Percentiles rank a stretch among this genome's conserved stretches.
Conservation (phyloP, 768 basidiomycete species). For the Xerocomellus intermedius region DNA sequence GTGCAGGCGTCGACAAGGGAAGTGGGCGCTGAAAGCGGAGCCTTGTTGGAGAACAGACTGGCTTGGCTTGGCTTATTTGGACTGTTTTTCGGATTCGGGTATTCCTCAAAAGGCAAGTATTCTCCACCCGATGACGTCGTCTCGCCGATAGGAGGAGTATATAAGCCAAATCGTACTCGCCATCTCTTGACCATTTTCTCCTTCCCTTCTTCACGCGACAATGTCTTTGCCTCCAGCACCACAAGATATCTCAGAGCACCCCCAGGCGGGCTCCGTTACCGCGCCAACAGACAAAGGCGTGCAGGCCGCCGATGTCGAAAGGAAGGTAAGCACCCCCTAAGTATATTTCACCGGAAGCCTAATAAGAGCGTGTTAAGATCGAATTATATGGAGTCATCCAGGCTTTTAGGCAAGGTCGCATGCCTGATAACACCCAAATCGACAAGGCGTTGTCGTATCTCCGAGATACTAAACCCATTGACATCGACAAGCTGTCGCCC, state of each 20-base stretch:
- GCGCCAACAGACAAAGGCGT: constrained; percentile 58
- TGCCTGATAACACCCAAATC: constrained; percentile 81
- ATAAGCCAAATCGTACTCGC: constrained; percentile 4
- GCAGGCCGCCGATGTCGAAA: constrained; percentile 74
- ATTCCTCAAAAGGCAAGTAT: constrained; percentile 7
- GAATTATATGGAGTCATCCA: constrained; percentile 78
- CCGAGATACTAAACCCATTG: constrained; percentile 56
- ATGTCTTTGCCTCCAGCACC: constrained; percentile 69
- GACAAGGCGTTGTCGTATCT: constrained; percentile 70
- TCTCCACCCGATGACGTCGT: constrained; percentile 14
- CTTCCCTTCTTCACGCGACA: background rate
- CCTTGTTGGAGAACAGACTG: background rate
- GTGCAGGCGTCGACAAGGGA: no score
- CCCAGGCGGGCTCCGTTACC: constrained; percentile 58
- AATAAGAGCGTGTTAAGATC: constrained; percentile 36
- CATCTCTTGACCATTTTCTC: background rate
- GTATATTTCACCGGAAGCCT: background rate
- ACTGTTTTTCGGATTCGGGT: background rate
- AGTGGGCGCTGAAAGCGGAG: background rate
- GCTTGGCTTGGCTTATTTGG: no score
- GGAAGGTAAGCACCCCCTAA: constrained; percentile 49
- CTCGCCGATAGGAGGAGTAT: constrained; percentile 3
- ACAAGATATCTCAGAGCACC: constrained; percentile 61
- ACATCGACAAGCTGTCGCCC: constrained; percentile 62
- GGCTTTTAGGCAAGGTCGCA: constrained; percentile 75